Conservation (phyloP, 2,329 filamentous ascomycete genomes). For the Zasmidium citrigriseum region DNA sequence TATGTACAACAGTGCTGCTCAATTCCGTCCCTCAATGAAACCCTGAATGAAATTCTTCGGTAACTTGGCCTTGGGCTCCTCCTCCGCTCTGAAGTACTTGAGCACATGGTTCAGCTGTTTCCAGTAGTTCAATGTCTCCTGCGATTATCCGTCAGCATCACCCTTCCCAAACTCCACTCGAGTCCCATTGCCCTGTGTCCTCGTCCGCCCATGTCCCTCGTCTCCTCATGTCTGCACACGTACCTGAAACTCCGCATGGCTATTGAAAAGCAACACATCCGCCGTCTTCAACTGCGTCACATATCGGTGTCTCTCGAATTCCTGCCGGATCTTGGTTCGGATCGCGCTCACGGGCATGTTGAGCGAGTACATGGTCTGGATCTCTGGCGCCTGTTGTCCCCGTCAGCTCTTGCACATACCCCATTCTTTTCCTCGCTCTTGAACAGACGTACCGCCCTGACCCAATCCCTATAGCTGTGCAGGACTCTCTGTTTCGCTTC, state of each 20-base stretch:
- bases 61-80: slow-evolving; percentile 71
- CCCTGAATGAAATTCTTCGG: slow-evolving; percentile 90
- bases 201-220: neutral
- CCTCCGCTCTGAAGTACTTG: slow-evolving; percentile 93
- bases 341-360: slow-evolving; percentile 84
- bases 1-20: slow-evolving; percentile 29
- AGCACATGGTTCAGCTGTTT: slow-evolving; percentile 95
- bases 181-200: neutral
- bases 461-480: slow-evolving; percentile 90
- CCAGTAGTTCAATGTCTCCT: slow-evolving; percentile 99
- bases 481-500: slow-evolving; percentile 88
- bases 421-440: neutral
- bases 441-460: slow-evolving; percentile 74
- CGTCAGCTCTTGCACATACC: neutral
- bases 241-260: slow-evolving; percentile 92
- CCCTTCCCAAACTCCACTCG: neutral
- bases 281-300: slow-evolving; percentile 86
- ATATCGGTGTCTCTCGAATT: slow-evolving; percentile 94
- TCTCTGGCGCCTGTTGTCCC: slow-evolving; percentile 76
- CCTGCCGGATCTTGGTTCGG: slow-evolving; percentile 90
- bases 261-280: slow-evolving; percentile 88
- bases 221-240: slow-evolving; percentile 13
- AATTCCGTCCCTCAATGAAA: slow-evolving; percentile 68
- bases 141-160: slow-evolving; percentile 9
- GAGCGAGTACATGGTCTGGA: slow-evolving; percentile 95